These are phyloP conservation scores for Elaeis guineensis DNA, from an alignment of 176 grass and related monocot species.

Conservation along the genomic window DNA sequence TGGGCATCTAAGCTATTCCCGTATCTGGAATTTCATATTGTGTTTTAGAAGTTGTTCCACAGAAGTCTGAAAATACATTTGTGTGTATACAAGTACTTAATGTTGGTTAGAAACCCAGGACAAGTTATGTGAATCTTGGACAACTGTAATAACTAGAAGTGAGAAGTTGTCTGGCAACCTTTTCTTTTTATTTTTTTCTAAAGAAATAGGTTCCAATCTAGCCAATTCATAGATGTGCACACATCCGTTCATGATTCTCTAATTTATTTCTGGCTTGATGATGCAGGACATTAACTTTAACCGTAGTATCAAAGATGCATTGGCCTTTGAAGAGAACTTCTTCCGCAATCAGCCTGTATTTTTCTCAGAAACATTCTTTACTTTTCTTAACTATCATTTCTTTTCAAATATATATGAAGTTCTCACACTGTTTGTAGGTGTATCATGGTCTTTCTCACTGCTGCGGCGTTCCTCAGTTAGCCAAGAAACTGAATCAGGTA, in stretches of 20 bases:
- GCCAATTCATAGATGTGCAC: no score
- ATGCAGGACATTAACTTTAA: conserved; percentile 81
- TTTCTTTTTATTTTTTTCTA: no score
- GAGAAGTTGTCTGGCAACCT: no score
- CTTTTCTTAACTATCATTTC: neutral
- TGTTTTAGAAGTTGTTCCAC: no score
- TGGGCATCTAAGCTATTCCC: no score
- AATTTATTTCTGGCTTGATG: conserved; percentile 7
- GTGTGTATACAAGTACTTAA: no score
- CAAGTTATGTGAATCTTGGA: no score
- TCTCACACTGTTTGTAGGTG: conserved; percentile 38
- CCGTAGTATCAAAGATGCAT: conserved; percentile 86
- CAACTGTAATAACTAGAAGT: no score
- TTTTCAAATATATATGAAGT: neutral
- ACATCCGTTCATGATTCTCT: conserved; percentile 7
- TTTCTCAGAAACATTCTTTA: conserved; percentile 16
- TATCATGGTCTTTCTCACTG: conserved; percentile 86
- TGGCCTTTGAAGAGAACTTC: conserved; percentile 82
- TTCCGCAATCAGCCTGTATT: conserved; percentile 74
- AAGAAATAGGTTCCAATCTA: no score
- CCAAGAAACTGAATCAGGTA: conserved; percentile 97
- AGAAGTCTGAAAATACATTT: no score
- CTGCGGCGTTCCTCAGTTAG: conserved; percentile 89
- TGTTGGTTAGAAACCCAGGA: no score
- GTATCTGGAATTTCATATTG: no score